Evolutionary conservation across 2,329 filamentous ascomycete genomes (phyloP).

Genomic region (Fusarium succisae): DNA sequence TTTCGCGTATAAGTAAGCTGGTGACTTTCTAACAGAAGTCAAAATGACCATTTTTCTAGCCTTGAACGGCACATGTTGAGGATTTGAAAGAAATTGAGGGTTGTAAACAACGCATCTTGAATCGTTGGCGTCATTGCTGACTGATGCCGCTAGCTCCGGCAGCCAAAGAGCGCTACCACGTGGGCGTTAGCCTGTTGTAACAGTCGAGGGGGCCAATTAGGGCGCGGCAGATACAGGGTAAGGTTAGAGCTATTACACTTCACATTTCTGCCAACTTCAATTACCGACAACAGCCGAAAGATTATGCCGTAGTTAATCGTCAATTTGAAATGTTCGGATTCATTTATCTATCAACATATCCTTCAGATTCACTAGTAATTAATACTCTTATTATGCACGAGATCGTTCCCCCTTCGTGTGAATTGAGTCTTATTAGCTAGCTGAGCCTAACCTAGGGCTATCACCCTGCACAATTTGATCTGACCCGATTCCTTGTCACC

Average conservation of each 20-base stretch:
- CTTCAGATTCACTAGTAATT: neutral
- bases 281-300: no score
- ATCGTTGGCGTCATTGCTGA: conserved; percentile 18
- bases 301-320: rapidly evolving
- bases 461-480: no score
- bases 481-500: no score
- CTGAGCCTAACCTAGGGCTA: no score
- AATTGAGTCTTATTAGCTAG: no score
- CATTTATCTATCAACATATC: neutral
- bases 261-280: neutral
- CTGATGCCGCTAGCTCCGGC: neutral
- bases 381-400: neutral
- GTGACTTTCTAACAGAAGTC: conserved; percentile 34
- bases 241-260: neutral
- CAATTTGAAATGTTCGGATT: rapidly evolving
- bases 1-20: conserved; percentile 37
- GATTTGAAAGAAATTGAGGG: rapidly evolving
- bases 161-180: neutral
- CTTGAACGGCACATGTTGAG: neutral
- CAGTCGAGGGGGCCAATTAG: neutral
- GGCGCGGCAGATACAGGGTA: neutral
- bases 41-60: conserved; percentile 35
- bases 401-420: neutral
- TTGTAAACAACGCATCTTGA: neutral
- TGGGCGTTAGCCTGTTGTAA: neutral